Evolutionary conservation across 805 yeast genomes (phyloP).

Genomic region (Pichia nakasei): DNA sequence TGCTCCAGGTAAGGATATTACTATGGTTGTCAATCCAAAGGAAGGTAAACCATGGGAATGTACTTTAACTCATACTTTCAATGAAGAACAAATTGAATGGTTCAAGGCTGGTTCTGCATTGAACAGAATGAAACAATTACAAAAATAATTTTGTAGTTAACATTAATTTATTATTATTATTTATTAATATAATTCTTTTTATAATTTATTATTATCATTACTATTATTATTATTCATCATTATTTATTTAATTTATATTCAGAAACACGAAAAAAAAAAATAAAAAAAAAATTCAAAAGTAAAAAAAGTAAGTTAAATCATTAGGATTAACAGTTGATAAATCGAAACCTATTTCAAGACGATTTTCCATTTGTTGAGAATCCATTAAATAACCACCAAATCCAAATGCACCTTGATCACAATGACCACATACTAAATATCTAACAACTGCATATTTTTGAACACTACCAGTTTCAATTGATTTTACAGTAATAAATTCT

Average conservation of each 20-base stretch:
- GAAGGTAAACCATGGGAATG: constrained; percentile 83
- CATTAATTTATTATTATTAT: neutral
- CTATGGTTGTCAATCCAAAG: constrained; percentile 63
- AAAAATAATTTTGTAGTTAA: constrained; percentile 6
- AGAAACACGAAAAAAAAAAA: neutral
- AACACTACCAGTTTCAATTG: constrained; percentile 12
- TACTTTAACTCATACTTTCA: constrained; percentile 92
- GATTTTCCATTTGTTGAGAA: constrained; percentile 12
- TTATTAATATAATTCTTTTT: constrained; percentile 2
- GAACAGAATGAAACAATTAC: constrained; percentile 59
- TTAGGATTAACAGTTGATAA: constrained; percentile 9
- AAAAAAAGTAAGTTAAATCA: constrained; percentile 11
- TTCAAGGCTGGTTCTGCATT: constrained; percentile 98
- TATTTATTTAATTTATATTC: neutral
- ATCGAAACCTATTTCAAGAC: constrained; percentile 7
- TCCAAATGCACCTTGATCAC: constrained; percentile 74
- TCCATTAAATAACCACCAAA: constrained; percentile 38
- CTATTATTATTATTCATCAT: neutral
- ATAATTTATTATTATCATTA: neutral
- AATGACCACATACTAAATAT: constrained; percentile 60
- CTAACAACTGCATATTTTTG: constrained; percentile 35
- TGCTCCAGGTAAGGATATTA: constrained; percentile 89
- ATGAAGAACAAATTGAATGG: constrained; percentile 96
- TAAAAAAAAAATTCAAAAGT: neutral
- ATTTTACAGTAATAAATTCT: constrained; percentile 7